phyloP scores from a whole-genome alignment of 2,329 filamentous ascomycete species.

The Pseudopithomyces maydicus region DNA sequence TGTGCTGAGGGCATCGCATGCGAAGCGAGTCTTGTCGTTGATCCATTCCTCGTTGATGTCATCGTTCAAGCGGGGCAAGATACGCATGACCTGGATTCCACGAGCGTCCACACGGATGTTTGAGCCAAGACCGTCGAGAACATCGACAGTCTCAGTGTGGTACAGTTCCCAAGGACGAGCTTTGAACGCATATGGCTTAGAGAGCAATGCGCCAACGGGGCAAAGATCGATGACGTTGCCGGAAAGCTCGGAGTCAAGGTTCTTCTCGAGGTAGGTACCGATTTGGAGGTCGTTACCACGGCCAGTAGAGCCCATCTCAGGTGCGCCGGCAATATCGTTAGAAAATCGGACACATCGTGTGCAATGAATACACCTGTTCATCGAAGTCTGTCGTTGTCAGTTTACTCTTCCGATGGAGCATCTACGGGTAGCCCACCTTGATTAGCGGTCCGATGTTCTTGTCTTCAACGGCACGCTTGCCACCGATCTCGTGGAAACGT shows the following conservation, averaged over 20 bases:
- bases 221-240: conserved; percentile 98
- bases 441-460: conserved; percentile 98
- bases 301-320: conserved; percentile 91
- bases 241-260: conserved; percentile 91
- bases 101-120: conserved; percentile 93
- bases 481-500: conserved; percentile 92
- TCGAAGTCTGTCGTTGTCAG: conserved; percentile 71
- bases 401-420: background rate
- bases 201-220: conserved; percentile 93
- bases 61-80: conserved; percentile 91
- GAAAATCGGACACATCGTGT: conserved; percentile 97
- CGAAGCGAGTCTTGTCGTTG: conserved; percentile 96
- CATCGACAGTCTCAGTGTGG: conserved; percentile 94
- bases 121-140: conserved; percentile 88
- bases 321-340: conserved; percentile 94
- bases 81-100: conserved; percentile 93
- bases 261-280: conserved; percentile 94
- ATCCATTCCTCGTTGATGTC: conserved; percentile 99
- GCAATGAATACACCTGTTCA: conserved; percentile 99
- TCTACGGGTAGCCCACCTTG: conserved; percentile 60
- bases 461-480: conserved; percentile 98
- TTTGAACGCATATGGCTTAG: conserved; percentile 97
- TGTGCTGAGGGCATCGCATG: conserved; percentile 94
- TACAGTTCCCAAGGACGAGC: conserved; percentile 96
- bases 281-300: conserved; percentile 98